Evolutionary conservation across 345 rosid genomes (phyloP).

Genomic region (Moricandia moricandioides): DNA sequence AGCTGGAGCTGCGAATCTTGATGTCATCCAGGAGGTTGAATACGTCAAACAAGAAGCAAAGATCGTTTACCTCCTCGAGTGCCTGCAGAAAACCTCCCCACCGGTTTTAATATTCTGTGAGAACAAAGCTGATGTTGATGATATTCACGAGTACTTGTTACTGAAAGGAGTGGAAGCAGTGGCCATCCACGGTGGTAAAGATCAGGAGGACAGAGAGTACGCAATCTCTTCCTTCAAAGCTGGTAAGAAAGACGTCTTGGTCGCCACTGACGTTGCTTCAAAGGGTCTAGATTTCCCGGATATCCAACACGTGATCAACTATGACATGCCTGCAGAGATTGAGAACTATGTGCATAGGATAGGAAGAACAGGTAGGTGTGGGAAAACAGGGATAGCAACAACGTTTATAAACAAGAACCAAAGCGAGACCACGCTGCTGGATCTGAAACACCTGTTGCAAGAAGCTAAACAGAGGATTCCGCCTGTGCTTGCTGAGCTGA

Average conservation of each 20-base stretch:
- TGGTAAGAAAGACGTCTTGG: conserved; percentile 81
- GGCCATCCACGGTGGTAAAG: conserved; percentile 89
- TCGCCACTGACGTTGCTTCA: conserved; percentile 92
- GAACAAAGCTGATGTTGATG: conserved; percentile 93
- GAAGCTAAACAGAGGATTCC: conserved; percentile 95
- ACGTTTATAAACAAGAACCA: conserved; percentile 95
- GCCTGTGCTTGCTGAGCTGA: conserved; percentile 82
- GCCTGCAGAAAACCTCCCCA: conserved; percentile 92
- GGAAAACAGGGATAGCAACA: conserved; percentile 90
- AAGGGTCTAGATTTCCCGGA: conserved; percentile 95
- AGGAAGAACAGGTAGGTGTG: conserved; percentile 92
- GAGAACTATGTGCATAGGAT: conserved; percentile 93
- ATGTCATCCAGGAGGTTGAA: conserved; percentile 95
- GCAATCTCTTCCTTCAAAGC: conserved; percentile 88
- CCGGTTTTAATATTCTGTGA: conserved; percentile 92
- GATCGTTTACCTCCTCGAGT: conserved; percentile 90
- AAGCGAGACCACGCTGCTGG: conserved; percentile 81
- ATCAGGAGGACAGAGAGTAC: conserved; percentile 92
- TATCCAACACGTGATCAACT: conserved; percentile 89
- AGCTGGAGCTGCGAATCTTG: conserved; percentile 98
- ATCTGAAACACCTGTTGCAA: conserved; percentile 83
- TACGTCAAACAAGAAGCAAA: conserved; percentile 96
- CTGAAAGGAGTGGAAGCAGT: conserved; percentile 96
- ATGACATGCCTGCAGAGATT: conserved; percentile 92
- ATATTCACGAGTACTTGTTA: conserved; percentile 85